phyloP scores from a whole-genome alignment of 129 eudicot species.

The Oenanthe sinensis region DNA sequence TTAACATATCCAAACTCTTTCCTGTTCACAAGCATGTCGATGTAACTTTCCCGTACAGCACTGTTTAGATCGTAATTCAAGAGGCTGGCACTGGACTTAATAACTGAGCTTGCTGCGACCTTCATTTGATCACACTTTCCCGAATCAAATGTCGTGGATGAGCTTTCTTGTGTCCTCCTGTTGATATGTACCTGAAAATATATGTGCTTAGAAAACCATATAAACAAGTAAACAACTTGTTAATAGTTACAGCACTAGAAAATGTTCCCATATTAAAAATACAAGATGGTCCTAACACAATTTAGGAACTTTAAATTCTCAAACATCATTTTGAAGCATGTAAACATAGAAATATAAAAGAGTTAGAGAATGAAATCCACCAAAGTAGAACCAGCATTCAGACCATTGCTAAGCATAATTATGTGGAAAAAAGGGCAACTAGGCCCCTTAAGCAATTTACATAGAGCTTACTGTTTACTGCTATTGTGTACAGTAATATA shows the following conservation, averaged over 20 bases:
- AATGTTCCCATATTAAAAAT: not conserved
- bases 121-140: conserved; percentile 17
- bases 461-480: not conserved
- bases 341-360: not conserved
- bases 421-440: not conserved
- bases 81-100: conserved; percentile 15
- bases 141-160: conserved; percentile 10
- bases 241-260: not conserved
- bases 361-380: not conserved
- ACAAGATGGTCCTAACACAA: not conserved
- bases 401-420: not conserved
- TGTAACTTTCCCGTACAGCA: conserved; percentile 16
- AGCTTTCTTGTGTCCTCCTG: conserved; percentile 18
- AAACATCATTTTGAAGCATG: not conserved
- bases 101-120: conserved; percentile 10
- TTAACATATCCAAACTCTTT: conserved; percentile 21
- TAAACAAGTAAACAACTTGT: too few relatives aligned
- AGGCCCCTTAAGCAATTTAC: not conserved
- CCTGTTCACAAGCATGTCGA: conserved; percentile 15
- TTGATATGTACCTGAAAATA: conserved; percentile 4
- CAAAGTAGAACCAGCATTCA: not conserved
- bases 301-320: not conserved
- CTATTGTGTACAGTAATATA: not conserved
- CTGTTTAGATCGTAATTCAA: conserved; percentile 6
- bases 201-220: conserved; percentile 11